Evolutionary conservation across 2,329 filamentous ascomycete genomes (phyloP).

Genomic region (Reticulascus tulasneorum): DNA sequence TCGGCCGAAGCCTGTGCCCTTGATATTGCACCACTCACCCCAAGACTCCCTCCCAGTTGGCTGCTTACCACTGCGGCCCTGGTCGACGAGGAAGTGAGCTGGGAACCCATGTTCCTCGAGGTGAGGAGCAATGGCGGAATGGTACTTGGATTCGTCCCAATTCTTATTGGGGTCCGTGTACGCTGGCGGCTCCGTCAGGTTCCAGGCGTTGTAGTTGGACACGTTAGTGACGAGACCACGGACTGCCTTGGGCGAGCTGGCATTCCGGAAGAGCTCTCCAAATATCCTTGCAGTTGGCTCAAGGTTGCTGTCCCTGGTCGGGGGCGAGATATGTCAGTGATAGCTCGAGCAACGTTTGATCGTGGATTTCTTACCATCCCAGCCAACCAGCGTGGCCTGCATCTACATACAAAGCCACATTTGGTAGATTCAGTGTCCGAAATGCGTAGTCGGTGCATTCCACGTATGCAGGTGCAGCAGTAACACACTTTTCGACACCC

Average conservation of each 20-base stretch:
- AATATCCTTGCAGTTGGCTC: slow-evolving; percentile 22
- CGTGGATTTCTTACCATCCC: slow-evolving; percentile 29
- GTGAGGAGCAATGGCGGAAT: slow-evolving; percentile 10
- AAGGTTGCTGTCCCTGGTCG: slow-evolving; percentile 17
- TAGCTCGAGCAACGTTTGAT: slow-evolving; percentile 8
- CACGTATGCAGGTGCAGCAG: slow-evolving; percentile 23
- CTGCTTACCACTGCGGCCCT: slow-evolving; percentile 30
- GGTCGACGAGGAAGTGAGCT: slow-evolving; percentile 15
- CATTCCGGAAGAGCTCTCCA: slow-evolving; percentile 25
- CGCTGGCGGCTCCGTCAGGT: slow-evolving; percentile 13
- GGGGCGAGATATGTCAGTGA: neutral
- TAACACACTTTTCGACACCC: slow-evolving; percentile 23
- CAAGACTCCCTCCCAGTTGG: slow-evolving; percentile 47
- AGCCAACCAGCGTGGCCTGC: slow-evolving; percentile 34
- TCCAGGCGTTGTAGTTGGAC: slow-evolving; percentile 27
- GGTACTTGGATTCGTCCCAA: slow-evolving; percentile 15
- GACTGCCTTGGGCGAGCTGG: slow-evolving; percentile 28
- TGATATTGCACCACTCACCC: slow-evolving; percentile 58
- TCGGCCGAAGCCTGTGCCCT: slow-evolving; percentile 50
- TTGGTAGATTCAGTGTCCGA: slow-evolving; percentile 27
- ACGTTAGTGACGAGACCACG: slow-evolving; percentile 32
- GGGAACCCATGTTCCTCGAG: slow-evolving; percentile 13
- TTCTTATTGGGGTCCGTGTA: slow-evolving; percentile 19
- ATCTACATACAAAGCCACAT: slow-evolving; percentile 33
- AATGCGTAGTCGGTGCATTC: slow-evolving; percentile 28